phyloP scores from a whole-genome alignment of 768 basidiomycete species.

The Leccinum incarnatum region DNA sequence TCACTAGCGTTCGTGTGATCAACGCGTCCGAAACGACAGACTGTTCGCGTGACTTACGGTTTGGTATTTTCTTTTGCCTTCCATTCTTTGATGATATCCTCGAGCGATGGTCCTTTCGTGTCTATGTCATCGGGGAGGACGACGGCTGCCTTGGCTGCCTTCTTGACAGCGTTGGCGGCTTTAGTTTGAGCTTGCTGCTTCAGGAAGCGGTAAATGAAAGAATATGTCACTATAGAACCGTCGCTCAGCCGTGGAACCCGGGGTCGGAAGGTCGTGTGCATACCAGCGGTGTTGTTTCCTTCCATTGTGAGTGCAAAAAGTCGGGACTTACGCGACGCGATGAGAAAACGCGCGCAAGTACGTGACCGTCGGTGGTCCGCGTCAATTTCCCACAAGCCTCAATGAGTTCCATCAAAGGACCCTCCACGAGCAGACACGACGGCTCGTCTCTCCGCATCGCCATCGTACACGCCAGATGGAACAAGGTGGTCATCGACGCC shows the following conservation, averaged over 20 bases:
- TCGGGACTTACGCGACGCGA: neutral
- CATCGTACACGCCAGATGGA: conserved; percentile 97
- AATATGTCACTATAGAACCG: conserved; percentile 59
- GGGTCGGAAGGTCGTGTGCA: conserved; percentile 15
- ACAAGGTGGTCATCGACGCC: conserved; percentile 80
- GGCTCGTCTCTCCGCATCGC: conserved; percentile 81
- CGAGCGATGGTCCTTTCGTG: conserved; percentile 52
- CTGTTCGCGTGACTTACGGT: conserved; percentile 22
- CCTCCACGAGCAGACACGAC: conserved; percentile 62
- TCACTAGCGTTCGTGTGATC: conserved; percentile 14
- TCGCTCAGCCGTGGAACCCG: conserved; percentile 10
- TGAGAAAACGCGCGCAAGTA: no score
- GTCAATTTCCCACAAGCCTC: conserved; percentile 18
- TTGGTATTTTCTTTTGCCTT: conserved; percentile 36
- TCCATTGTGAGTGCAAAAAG: conserved; percentile 36
- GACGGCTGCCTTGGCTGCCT: conserved; percentile 62
- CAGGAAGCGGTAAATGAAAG: conserved; percentile 73
- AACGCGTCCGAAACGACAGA: neutral
- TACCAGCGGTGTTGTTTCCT: conserved; percentile 49
- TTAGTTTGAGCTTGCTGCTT: conserved; percentile 61
- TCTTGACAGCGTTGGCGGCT: conserved; percentile 71
- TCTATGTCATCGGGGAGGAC: conserved; percentile 54
- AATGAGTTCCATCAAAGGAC: conserved; percentile 69
- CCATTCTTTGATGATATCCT: conserved; percentile 68
- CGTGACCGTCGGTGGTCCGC: neutral